Evolutionary conservation across 2,329 filamentous ascomycete species (phyloP).

Genomic region (Aspergillus amoenus): DNA sequence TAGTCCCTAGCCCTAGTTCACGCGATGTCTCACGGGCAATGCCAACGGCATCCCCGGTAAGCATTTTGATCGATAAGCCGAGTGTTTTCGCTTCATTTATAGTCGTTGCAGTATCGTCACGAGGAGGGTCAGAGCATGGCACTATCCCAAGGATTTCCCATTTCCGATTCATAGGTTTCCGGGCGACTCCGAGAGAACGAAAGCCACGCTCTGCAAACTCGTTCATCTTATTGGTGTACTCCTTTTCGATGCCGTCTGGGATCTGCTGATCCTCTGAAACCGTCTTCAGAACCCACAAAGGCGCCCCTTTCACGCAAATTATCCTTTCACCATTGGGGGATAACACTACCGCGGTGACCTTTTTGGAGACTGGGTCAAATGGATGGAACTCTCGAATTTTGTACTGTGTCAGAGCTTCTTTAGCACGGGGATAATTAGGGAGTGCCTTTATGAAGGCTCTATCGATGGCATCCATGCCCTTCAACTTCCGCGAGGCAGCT

Average conservation of each 20-base stretch:
- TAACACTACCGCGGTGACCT: conserved; percentile 80
- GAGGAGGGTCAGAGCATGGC: conserved; percentile 89
- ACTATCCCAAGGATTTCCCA: conserved; percentile 96
- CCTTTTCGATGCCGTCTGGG: conserved; percentile 71
- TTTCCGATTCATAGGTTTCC: conserved; percentile 75
- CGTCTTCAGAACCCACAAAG: conserved; percentile 81
- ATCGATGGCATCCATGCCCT: conserved; percentile 92
- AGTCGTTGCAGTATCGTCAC: conserved; percentile 85
- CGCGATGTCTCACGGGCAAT: conserved; percentile 90
- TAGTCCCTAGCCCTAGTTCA: conserved; percentile 86
- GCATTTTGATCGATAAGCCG: conserved; percentile 91
- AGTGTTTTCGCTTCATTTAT: conserved; percentile 86
- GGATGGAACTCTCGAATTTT: conserved; percentile 81
- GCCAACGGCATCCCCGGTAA: conserved; percentile 91
- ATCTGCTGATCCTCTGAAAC: conserved; percentile 83
- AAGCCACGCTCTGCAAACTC: conserved; percentile 93
- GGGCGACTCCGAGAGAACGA: conserved; percentile 88
- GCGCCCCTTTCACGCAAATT: conserved; percentile 87
- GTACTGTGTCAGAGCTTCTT: conserved; percentile 77
- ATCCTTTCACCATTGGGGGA: conserved; percentile 81
- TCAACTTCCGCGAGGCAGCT: conserved; percentile 89
- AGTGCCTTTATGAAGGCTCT: conserved; percentile 90
- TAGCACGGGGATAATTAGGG: conserved; percentile 77
- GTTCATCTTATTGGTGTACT: conserved; percentile 89
- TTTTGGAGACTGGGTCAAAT: conserved; percentile 92